Evolutionary conservation across 2,329 filamentous ascomycete genomes (phyloP).

Genomic region (Claviceps digitariae): DNA sequence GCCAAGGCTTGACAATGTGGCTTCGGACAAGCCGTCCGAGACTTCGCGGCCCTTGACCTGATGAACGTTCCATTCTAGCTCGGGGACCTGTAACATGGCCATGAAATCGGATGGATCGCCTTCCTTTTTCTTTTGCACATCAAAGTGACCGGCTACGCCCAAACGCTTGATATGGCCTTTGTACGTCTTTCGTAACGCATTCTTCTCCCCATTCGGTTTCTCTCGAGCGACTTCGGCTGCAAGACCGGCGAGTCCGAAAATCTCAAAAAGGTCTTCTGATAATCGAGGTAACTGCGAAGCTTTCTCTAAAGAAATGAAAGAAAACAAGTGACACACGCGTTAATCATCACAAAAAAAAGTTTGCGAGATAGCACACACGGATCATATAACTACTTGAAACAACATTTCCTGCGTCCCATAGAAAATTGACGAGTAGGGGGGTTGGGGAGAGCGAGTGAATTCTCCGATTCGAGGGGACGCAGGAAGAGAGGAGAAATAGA

Average conservation of each 20-base stretch:
- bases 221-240: conserved; percentile 49
- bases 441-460: neutral
- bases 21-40: conserved; percentile 34
- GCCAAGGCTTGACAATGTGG: conserved; percentile 28
- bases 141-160: conserved; percentile 48
- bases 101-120: conserved; percentile 38
- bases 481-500: conserved; percentile 4
- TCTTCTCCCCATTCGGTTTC: conserved; percentile 53
- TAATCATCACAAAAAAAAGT: conserved; percentile 21
- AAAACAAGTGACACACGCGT: conserved; percentile 23
- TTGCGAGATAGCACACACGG: conserved; percentile 12
- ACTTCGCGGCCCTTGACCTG: conserved; percentile 42
- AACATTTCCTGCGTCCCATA: conserved; percentile 6
- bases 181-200: conserved; percentile 53
- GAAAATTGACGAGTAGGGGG: conserved; percentile 9
- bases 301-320: conserved; percentile 26
- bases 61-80: conserved; percentile 43
- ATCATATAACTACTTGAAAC: neutral
- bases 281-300: conserved; percentile 32
- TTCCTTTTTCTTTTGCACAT: conserved; percentile 40
- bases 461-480: conserved; percentile 8
- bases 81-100: conserved; percentile 35
- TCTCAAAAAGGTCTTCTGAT: conserved; percentile 44
- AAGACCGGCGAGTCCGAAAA: conserved; percentile 41
- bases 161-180: conserved; percentile 55